phyloP scores from a whole-genome alignment of 257 asterid species.

The Przewalskia tangutica region DNA sequence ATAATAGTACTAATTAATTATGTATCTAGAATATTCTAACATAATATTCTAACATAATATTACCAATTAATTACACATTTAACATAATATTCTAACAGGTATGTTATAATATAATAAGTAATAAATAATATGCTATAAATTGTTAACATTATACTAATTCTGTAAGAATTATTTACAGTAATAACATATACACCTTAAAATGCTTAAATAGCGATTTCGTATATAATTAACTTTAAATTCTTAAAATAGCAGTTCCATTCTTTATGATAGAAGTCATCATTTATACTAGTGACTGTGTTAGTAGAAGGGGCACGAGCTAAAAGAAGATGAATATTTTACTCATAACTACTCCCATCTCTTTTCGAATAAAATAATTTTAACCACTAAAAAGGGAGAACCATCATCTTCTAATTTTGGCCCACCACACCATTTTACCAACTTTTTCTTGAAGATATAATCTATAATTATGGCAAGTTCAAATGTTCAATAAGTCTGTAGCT shows the following conservation, averaged over 20 bases:
- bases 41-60: too few species aligned
- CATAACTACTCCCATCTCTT: neutral
- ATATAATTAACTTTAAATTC: neutral
- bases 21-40: too few species aligned
- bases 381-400: constrained; percentile 20
- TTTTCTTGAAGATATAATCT: neutral
- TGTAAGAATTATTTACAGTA: too few species aligned
- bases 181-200: too few species aligned
- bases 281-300: neutral
- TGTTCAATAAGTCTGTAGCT: neutral
- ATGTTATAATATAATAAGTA: too few species aligned
- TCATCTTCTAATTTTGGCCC: constrained; percentile 8
- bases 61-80: too few species aligned
- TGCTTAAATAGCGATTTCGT: too few species aligned
- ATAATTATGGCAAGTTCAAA: neutral
- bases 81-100: too few species aligned
- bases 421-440: neutral
- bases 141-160: too few species aligned
- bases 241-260: neutral
- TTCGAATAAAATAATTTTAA: constrained; percentile 21
- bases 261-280: neutral
- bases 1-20: too few species aligned
- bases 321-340: neutral
- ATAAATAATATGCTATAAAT: too few species aligned
- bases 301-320: neutral